Evolutionary conservation across 2,329 filamentous ascomycete species (phyloP).

Genomic region (Arthroderma sp.): DNA sequence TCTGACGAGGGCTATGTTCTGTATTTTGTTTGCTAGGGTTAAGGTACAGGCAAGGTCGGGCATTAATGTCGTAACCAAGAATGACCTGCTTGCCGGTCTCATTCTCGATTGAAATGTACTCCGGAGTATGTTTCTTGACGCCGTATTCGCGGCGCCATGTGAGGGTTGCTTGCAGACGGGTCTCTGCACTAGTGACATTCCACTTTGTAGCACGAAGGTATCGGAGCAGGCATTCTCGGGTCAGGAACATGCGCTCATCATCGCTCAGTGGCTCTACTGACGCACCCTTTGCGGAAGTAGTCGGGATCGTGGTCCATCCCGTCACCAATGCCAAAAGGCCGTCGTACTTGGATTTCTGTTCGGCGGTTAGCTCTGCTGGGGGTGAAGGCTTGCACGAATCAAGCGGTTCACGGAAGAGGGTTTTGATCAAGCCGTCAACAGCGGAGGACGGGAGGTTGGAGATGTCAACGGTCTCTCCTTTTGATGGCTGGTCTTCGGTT

Average conservation of each 20-base stretch:
- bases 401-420: conserved; percentile 48
- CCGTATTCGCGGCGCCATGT: conserved; percentile 88
- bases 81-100: conserved; percentile 93
- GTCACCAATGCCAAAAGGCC: conserved; percentile 58
- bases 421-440: conserved; percentile 36
- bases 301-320: conserved; percentile 58
- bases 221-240: conserved; percentile 78
- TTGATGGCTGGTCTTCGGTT: not conserved
- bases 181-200: conserved; percentile 61
- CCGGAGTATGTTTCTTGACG: conserved; percentile 58
- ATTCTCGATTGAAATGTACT: conserved; percentile 87
- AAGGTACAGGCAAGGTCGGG: conserved; percentile 81
- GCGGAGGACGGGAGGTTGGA: conserved; percentile 27
- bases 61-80: conserved; percentile 73
- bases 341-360: conserved; percentile 74
- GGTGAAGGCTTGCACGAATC: conserved; percentile 47
- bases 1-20: conserved; percentile 68
- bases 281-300: conserved; percentile 47
- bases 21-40: conserved; percentile 89
- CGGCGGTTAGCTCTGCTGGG: conserved; percentile 52
- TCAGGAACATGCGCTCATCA: conserved; percentile 77
- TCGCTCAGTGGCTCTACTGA: conserved; percentile 57
- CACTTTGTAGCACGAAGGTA: conserved; percentile 93
- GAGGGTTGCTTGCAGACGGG: conserved; percentile 68
- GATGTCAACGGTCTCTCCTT: not conserved